phyloP scores from a whole-genome alignment of 495 filamentous ascomycete species.

The Physcia stellaris region DNA sequence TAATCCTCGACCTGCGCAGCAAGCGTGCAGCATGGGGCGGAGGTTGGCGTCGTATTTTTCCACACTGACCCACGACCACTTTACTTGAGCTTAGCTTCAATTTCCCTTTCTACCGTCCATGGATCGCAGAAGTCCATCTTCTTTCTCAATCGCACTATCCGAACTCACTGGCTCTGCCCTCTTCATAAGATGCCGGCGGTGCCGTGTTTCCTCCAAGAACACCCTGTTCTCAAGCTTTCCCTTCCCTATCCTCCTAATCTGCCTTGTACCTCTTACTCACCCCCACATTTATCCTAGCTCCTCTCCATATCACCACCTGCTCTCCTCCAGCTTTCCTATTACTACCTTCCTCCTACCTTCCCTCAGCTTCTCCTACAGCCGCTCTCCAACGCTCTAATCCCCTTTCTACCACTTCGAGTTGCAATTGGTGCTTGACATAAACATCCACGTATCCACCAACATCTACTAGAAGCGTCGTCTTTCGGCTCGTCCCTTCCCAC shows the following conservation, averaged over 20 bases:
- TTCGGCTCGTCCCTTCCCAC: not conserved
- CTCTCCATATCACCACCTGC: not conserved
- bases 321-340: not conserved
- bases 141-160: not conserved
- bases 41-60: too few relatives aligned
- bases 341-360: not conserved
- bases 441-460: too few relatives aligned
- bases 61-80: too few relatives aligned
- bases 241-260: not conserved
- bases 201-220: conserved; percentile 1
- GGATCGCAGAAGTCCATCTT: too few relatives aligned
- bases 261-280: not conserved
- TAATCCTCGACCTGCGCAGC: too few relatives aligned
- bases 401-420: conserved; percentile 2
- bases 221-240: not conserved
- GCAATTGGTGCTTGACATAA: too few relatives aligned
- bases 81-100: conserved; percentile 4
- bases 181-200: conserved; percentile 4
- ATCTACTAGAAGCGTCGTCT: too few relatives aligned
- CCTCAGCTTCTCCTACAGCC: too few relatives aligned
- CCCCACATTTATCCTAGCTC: not conserved
- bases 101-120: not conserved
- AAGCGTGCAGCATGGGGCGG: too few relatives aligned
- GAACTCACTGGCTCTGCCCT: not conserved
- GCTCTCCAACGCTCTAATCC: not conserved